These are phyloP conservation scores for Salix suchowensis DNA, from an alignment of 345 rosid species.

Conservation along the genomic window DNA sequence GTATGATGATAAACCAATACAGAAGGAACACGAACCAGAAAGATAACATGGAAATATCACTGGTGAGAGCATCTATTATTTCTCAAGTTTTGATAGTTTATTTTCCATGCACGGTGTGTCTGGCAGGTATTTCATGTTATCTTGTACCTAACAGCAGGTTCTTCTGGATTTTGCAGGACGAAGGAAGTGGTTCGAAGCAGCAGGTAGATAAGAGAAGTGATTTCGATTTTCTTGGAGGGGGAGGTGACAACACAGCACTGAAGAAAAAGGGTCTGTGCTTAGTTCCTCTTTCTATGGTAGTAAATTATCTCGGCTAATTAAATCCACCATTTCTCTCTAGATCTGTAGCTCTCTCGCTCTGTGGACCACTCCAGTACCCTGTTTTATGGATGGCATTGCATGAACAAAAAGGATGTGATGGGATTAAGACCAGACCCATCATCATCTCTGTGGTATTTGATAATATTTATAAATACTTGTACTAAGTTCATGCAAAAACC, in stretches of 20 bases:
- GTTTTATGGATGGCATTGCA: not conserved
- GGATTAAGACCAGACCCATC: not conserved
- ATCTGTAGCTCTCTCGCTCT: not conserved
- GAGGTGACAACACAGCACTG: conserved; percentile 40
- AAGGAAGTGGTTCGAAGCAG: conserved; percentile 9
- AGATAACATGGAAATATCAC: conserved; percentile 16
- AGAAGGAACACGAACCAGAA: conserved; percentile 24
- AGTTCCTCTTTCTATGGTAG: conserved; percentile 52
- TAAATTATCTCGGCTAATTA: conserved; percentile 36
- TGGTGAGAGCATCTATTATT: conserved; percentile 5
- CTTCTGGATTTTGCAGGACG: conserved; percentile 20
- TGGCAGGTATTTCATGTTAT: not conserved
- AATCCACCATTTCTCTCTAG: conserved; percentile 8
- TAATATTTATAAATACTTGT: not conserved
- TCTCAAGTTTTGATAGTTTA: not conserved
- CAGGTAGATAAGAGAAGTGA: conserved; percentile 14
- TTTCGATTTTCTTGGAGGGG: conserved; percentile 19
- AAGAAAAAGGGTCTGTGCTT: conserved; percentile 64
- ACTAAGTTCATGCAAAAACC: not conserved
- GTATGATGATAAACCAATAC: conserved; percentile 20
- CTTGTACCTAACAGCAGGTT: not conserved
- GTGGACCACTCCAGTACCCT: not conserved
- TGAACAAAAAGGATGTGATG: not conserved
- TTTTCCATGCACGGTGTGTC: not conserved
- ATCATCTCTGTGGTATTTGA: not conserved